Percentiles rank a stretch among this genome's conserved stretches.
Evolutionary conservation across 2,329 filamentous ascomycete genomes (phyloP).

Genomic region (Cylindrodendrum hubeiense): DNA sequence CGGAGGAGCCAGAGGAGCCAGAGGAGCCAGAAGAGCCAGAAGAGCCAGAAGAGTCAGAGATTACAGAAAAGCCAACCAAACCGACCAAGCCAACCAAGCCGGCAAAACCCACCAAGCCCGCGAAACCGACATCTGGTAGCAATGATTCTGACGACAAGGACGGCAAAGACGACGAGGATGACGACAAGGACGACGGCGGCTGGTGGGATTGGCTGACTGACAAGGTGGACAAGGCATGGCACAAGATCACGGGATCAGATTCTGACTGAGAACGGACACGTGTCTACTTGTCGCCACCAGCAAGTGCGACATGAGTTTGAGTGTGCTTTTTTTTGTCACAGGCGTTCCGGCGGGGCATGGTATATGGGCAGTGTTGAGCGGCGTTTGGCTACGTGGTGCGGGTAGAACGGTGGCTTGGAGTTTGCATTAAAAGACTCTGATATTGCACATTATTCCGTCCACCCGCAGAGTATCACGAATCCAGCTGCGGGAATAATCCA

Average conservation of each 20-base stretch:
- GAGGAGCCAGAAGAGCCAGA: slow-evolving; percentile 36
- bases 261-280: slow-evolving; percentile 8
- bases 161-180: slow-evolving; percentile 40
- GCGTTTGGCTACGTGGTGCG: slow-evolving; percentile 18
- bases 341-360: slow-evolving; percentile 16
- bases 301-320: background rate
- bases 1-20: no score
- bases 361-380: slow-evolving; percentile 10
- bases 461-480: background rate
- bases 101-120: slow-evolving; percentile 30
- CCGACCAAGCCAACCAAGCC: slow-evolving; percentile 35
- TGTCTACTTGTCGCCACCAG: background rate
- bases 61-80: slow-evolving; percentile 34
- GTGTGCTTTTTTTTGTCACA: slow-evolving; percentile 9
- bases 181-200: slow-evolving; percentile 49
- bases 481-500: background rate
- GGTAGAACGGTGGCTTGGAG: background rate
- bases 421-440: slow-evolving; percentile 3
- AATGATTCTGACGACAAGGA: slow-evolving; percentile 29
- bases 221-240: slow-evolving; percentile 61
- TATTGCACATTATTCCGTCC: slow-evolving; percentile 1
- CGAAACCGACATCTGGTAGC: slow-evolving; percentile 24
- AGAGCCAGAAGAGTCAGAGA: no score
- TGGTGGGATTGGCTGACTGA: slow-evolving; percentile 66
- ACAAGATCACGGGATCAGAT: slow-evolving; percentile 53